Evolutionary conservation across 352 stramenopile genomes (phyloP), one percentile per base, ranked within the genome.

Genomic region (Pythium rhizo-oryzae): DNA sequence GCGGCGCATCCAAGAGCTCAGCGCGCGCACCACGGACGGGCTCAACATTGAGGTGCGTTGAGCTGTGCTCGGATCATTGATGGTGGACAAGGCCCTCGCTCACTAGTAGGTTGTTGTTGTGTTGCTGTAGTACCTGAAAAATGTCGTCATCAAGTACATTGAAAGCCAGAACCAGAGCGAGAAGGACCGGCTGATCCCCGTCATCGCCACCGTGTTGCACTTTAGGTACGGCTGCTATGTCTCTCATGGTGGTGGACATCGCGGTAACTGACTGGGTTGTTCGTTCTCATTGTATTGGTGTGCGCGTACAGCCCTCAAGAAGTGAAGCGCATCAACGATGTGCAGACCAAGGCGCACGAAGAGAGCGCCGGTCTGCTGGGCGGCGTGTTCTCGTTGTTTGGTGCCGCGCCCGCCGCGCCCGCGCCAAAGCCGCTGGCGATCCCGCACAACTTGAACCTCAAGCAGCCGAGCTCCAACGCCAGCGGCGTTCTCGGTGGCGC

Each of bases 121-220:
- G 8, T 50, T 11, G 2, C 2, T 61, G 3, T 57, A 94, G 87
- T 95, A 95, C 61, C 56, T 95, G 41, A 93, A 92, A 65, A 95
- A 95, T 35, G 80, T 95, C 11, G 74, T 95, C 44, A 84, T 95
- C 65, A 95, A 95, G 77, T 95, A 91, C 77, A 88, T 95, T 25
- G 75, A 81, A 57, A 92, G 81, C 55, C 80, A 87, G 74, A 89
- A 91, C 23, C 66, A 80, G 21, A 86, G 72, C 37, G 85, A 95
- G 51, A 91, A 90, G 65, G 81, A 91, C 46, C 81, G 80, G n/a
- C 70, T 95, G 39, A 87, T 95, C 50, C 87, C 87, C 8, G 87
- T 95, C 25, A 88, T 95, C 62, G 74, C 82, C 5, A 91, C 84
- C 0, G 59, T 95, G 16, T 71, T 95, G 60, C 78, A 82, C 39